These are phyloP conservation scores for Colletotrichum noveboracense DNA, from an alignment of 2,329 filamentous ascomycete genomes.

Conservation along the genomic window DNA sequence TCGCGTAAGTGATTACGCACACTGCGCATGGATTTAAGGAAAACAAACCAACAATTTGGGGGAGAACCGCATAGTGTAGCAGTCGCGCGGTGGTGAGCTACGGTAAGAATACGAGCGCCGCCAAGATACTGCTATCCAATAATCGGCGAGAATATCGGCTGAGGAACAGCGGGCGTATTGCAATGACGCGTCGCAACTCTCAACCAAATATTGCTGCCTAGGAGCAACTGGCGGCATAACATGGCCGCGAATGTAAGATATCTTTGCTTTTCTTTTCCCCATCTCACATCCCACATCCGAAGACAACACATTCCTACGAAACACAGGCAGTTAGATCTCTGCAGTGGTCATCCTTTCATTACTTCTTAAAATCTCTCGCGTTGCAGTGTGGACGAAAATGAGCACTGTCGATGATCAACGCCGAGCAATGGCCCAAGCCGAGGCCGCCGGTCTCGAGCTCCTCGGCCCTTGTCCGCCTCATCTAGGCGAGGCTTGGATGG, in stretches of 20 bases:
- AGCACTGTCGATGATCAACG: neutral
- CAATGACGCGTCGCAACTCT: neutral
- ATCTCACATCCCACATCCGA: neutral
- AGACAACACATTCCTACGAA: neutral
- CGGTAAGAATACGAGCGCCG: neutral
- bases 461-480: neutral
- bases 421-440: neutral
- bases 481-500: neutral
- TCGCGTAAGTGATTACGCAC: neutral
- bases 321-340: neutral
- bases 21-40: neutral
- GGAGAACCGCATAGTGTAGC: accelerated
- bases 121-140: neutral
- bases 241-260: neutral
- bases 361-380: too few relatives aligned
- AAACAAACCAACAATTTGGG: neutral
- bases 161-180: neutral
- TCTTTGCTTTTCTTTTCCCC: neutral
- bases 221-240: neutral
- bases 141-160: neutral
- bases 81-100: neutral
- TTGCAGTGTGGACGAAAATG: neutral
- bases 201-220: neutral
- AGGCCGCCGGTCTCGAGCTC: neutral
- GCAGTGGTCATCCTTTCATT: neutral